These are phyloP conservation scores for Trametes sanguinea DNA, from an alignment of 768 basidiomycete genomes.

Conservation along the genomic window DNA sequence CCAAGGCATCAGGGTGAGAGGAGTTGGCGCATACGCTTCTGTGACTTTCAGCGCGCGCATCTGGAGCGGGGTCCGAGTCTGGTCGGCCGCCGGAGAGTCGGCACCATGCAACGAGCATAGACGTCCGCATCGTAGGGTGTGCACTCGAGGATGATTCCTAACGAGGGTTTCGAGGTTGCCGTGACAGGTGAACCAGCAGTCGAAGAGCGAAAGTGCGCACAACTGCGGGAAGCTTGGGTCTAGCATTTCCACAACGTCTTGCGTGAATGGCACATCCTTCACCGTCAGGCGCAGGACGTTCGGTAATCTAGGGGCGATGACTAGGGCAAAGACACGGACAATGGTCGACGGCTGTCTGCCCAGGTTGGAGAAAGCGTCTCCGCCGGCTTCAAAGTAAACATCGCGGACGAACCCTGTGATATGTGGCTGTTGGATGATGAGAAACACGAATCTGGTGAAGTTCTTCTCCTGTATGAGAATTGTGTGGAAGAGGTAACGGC, in stretches of 20 bases:
- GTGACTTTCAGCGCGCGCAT: slow-evolving; percentile 17
- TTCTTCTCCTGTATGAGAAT: slow-evolving; percentile 11
- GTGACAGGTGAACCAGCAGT: slow-evolving; percentile 21
- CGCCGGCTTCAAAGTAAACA: slow-evolving; percentile 15
- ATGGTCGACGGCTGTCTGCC: background rate
- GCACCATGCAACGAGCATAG: slow-evolving; percentile 15
- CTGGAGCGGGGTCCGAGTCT: background rate
- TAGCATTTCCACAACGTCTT: slow-evolving; percentile 4
- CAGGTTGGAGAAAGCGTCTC: background rate
- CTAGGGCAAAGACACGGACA: slow-evolving; percentile 9
- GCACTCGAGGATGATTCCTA: slow-evolving; percentile 7
- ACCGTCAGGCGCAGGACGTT: slow-evolving; percentile 9
- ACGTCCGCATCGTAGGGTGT: slow-evolving; percentile 15
- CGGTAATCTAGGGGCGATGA: slow-evolving; percentile 1
- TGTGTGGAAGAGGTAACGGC: slow-evolving; percentile 21
- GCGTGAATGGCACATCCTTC: slow-evolving; percentile 15
- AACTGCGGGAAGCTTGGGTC: slow-evolving; percentile 7
- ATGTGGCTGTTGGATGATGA: slow-evolving; percentile 6
- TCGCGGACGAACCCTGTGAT: slow-evolving; percentile 12
- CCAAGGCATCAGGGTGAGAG: slow-evolving; percentile 20
- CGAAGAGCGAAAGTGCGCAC: slow-evolving; percentile 15
- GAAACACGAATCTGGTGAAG: background rate
- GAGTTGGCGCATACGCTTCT: slow-evolving; percentile 19
- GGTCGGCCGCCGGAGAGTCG: background rate
- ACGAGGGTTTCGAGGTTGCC: slow-evolving; percentile 17